Conservation (phyloP, 2,329 filamentous ascomycete species). For the Cladorrhinum sp. region DNA sequence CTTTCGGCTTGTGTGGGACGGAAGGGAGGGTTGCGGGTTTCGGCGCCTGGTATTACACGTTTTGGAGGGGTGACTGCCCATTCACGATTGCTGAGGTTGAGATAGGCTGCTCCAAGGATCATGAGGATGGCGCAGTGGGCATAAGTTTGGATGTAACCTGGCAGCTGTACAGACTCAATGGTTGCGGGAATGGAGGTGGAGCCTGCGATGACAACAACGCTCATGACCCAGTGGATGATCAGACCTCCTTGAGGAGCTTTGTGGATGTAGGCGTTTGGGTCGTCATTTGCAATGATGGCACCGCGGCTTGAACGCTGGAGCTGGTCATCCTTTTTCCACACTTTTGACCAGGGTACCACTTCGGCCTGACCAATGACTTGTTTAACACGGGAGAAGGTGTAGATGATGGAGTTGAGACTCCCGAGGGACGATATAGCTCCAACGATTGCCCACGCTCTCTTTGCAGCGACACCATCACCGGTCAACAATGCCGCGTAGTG, state of each 20-base stretch:
- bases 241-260: conserved; percentile 2
- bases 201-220: background rate
- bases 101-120: background rate
- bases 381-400: conserved; percentile 1
- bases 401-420: conserved; percentile 2
- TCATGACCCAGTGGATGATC: conserved; percentile 2
- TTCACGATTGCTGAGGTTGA: background rate
- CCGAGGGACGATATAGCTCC: background rate
- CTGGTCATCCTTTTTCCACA: conserved; percentile 1
- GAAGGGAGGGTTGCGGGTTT: background rate
- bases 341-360: background rate
- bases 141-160: conserved; percentile 2
- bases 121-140: background rate
- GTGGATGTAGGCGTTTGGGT: background rate
- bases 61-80: background rate
- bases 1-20: background rate
- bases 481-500: background rate
- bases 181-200: background rate
- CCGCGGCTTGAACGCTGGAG: background rate
- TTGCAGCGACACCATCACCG: background rate
- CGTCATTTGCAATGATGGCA: background rate
- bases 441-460: background rate
- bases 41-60: background rate
- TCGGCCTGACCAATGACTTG: conserved; percentile 5
- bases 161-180: background rate